phyloP scores from a whole-genome alignment of 1,284 basidiomycete species.

The Malassezia obtusa region DNA sequence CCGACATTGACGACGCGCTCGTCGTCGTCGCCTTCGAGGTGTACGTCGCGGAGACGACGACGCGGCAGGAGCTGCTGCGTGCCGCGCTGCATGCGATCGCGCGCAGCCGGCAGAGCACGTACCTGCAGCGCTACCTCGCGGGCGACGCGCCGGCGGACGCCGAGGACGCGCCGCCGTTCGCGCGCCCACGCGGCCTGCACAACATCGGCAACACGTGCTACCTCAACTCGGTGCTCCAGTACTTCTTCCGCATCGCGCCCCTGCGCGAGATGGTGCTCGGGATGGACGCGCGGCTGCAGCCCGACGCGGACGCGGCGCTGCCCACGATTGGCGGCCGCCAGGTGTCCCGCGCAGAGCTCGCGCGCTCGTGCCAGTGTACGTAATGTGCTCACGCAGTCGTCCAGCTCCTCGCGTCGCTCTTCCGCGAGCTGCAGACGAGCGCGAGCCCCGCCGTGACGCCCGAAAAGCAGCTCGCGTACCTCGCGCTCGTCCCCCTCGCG shows the following conservation, averaged over 20 bases:
- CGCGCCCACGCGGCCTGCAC: conserved; percentile 73
- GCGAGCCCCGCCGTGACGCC: conserved; percentile 65
- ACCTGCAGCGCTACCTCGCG: conserved; percentile 58
- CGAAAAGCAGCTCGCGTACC: conserved; percentile 72
- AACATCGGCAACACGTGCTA: conserved; percentile 91
- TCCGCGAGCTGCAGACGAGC: conserved; percentile 64
- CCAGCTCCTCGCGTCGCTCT: conserved; percentile 65
- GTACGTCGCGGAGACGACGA: conserved; percentile 58
- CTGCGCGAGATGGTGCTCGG: conserved; percentile 65
- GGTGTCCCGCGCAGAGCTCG: conserved; percentile 67
- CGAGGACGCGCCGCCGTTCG: conserved; percentile 49
- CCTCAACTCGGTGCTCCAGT: conserved; percentile 75
- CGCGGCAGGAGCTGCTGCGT: conserved; percentile 35
- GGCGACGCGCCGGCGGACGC: conserved; percentile 52
- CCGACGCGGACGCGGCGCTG: conserved; percentile 46
- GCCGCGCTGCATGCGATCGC: conserved; percentile 50
- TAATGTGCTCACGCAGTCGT: conserved; percentile 49
- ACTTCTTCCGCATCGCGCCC: conserved; percentile 88
- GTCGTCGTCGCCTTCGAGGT: conserved; percentile 64
- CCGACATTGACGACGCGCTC: conserved; percentile 64
- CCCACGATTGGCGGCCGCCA: conserved; percentile 75
- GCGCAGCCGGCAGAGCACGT: conserved; percentile 64
- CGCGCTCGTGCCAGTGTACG: conserved; percentile 63
- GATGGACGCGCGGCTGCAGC: conserved; percentile 42
- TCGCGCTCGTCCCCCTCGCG: conserved; percentile 83